Percentiles rank a stretch among this genome's conserved stretches.
Evolutionary conservation across 1,284 basidiomycete genomes (phyloP).

Genomic region (Moesziomyces sp.): DNA sequence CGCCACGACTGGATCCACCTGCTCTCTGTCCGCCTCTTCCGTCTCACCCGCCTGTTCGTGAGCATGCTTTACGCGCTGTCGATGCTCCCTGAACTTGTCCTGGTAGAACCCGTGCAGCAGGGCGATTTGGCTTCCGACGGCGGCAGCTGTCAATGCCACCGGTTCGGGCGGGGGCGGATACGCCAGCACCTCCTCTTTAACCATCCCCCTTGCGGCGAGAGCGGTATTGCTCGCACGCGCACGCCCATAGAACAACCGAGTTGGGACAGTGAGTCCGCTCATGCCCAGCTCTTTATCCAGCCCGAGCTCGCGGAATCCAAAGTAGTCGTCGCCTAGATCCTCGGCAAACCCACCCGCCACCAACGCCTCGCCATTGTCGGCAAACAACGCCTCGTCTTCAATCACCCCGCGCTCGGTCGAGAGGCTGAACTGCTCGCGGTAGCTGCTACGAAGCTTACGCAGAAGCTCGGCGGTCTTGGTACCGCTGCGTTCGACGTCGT

Average conservation of each 20-base stretch:
- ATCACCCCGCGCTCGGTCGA: constrained; percentile 68
- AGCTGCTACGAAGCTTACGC: constrained; percentile 83
- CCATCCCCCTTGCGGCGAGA: neutral
- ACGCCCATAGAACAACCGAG: constrained; percentile 80
- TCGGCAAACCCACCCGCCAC: constrained; percentile 88
- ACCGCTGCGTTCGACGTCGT: constrained; percentile 87
- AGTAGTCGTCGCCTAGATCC: constrained; percentile 89
- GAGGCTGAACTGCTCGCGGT: constrained; percentile 77
- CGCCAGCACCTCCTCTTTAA: constrained; percentile 32
- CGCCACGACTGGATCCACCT: constrained; percentile 10
- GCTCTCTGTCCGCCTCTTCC: neutral
- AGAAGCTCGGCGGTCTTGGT: constrained; percentile 80
- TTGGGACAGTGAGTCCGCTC: constrained; percentile 80
- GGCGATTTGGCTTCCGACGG: constrained; percentile 82
- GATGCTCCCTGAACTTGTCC: constrained; percentile 48
- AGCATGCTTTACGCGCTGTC: constrained; percentile 17
- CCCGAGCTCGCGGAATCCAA: constrained; percentile 86
- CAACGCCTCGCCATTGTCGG: constrained; percentile 78
- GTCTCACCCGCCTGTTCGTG: constrained; percentile 1
- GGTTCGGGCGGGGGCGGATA: constrained; percentile 86
- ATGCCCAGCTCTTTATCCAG: constrained; percentile 89
- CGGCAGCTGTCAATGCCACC: constrained; percentile 75
- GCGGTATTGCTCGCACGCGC: constrained; percentile 3
- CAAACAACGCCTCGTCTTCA: constrained; percentile 80
- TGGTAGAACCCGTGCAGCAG: constrained; percentile 79